A percentile compares a stretch with the other conserved stretches of the same genome.
phyloP scores from a whole-genome alignment of 2,329 filamentous ascomycete species.

The Teratosphaeria gauchensis region DNA sequence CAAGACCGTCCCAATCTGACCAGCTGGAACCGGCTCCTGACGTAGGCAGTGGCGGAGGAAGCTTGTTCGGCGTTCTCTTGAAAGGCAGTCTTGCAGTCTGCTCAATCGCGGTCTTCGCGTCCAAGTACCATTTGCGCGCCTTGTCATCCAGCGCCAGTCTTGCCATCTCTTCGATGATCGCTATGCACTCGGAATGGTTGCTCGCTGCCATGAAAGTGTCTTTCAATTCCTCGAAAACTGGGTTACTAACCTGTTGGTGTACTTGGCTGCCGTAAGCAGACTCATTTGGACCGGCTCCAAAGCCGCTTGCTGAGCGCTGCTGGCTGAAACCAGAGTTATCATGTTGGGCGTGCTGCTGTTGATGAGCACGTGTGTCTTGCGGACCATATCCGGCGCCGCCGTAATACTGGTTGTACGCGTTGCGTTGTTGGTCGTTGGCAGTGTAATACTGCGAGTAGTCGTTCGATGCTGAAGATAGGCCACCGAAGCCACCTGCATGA shows the following conservation, averaged over 20 bases:
- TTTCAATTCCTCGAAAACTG: neutral
- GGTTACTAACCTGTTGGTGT: slow-evolving; percentile 41
- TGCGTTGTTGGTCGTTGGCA: slow-evolving; percentile 61
- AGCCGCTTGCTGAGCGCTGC: slow-evolving; percentile 69
- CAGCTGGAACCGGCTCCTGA: neutral
- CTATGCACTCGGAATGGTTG: neutral
- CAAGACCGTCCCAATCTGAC: neutral
- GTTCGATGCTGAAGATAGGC: slow-evolving; percentile 62
- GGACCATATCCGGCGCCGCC: slow-evolving; percentile 42
- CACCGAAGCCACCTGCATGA: slow-evolving; percentile 50
- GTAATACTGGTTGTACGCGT: slow-evolving; percentile 63
- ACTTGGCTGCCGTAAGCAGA: slow-evolving; percentile 52
- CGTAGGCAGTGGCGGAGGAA: neutral
- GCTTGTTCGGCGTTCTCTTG: neutral
- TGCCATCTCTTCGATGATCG: neutral
- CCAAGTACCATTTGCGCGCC: too few relatives aligned
- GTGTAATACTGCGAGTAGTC: slow-evolving; percentile 85
- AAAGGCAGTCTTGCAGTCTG: neutral
- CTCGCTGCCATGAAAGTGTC: neutral
- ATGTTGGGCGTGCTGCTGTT: slow-evolving; percentile 44
- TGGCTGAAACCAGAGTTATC: slow-evolving; percentile 58
- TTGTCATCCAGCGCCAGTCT: neutral
- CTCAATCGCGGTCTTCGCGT: too few relatives aligned
- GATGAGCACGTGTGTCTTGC: slow-evolving; percentile 20
- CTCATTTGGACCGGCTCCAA: slow-evolving; percentile 53